Conservation (phyloP, 2,329 filamentous ascomycete species). For the Plectosphaerella sp. region DNA sequence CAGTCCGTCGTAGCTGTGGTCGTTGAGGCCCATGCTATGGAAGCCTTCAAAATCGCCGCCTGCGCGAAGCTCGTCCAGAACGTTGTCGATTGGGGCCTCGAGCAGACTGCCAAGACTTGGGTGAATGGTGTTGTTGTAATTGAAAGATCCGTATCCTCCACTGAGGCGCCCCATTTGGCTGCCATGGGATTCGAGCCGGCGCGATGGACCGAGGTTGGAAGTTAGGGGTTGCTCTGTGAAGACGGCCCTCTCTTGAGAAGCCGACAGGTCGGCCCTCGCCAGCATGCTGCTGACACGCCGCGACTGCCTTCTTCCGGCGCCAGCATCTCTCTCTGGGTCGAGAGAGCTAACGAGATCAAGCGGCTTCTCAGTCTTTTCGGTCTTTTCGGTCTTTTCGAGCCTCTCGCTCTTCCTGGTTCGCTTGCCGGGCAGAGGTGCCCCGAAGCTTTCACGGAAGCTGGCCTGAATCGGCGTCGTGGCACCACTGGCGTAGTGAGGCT, state of each 20-base stretch:
- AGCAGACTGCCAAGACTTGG: conserved; percentile 57
- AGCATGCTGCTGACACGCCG: conserved; percentile 88
- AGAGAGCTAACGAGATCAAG: conserved; percentile 65
- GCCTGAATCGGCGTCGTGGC: conserved; percentile 71
- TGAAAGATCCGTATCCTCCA: conserved; percentile 35
- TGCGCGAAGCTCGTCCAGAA: conserved; percentile 63
- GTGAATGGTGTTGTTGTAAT: conserved; percentile 40
- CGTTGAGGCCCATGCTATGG: conserved; percentile 67
- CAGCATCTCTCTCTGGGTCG: conserved; percentile 61
- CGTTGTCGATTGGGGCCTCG: conserved; percentile 63
- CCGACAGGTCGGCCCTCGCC: conserved; percentile 79
- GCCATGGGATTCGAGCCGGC: conserved; percentile 72
- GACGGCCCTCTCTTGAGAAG: conserved; percentile 75
- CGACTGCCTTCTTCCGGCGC: conserved; percentile 54
- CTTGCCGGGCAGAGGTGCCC: conserved; percentile 51
- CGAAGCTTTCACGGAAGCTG: conserved; percentile 73
- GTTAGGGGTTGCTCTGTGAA: conserved; percentile 63
- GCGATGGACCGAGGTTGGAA: conserved; percentile 37
- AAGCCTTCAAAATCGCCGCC: conserved; percentile 63
- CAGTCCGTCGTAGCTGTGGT: conserved; percentile 67
- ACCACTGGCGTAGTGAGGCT: conserved; percentile 67
- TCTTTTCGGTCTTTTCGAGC: conserved; percentile 31
- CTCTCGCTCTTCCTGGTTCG: conserved; percentile 46
- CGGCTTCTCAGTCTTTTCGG: conserved; percentile 34
- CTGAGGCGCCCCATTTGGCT: conserved; percentile 56